Evolutionary conservation across 140 eudicot genomes (phyloP), one percentile per base, ranked within the genome.

Genomic region (Oenanthe javanica): DNA sequence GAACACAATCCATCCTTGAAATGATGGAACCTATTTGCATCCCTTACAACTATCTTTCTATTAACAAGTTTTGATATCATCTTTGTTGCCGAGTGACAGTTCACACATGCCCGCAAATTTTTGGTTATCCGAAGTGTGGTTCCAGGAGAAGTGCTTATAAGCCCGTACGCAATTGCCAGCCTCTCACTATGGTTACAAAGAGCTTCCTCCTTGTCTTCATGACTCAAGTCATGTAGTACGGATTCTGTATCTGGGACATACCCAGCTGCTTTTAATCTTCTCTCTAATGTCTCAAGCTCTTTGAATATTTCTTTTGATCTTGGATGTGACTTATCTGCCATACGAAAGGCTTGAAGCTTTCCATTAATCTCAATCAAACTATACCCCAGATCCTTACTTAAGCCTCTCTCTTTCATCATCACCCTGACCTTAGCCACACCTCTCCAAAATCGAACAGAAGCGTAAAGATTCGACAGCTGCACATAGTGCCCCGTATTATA

Each of bases 391-490:
- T 91, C 96, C 78, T 93, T 93, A 63, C 59, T 82, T 84, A 91
- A 79, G 55, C 97, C 98, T 83, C 84, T 89, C 70, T 84, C 91
- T 79, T 88, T 89, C 93, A 93, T 91, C 72, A 88, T 43, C 0
- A 84, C 85, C 54, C 98, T 85, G 21, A 91, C 92, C 75, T 84
- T 77, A 6, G 83, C 87, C 15, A 93, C 98, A 76, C 92, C 92
- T 54, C 84, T 83, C 98, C 98, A 93, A 89, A 93, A 79, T 63
- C 81, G 81, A 9, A 81, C 87, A 5, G 97, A 88, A 63, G 98
- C 98, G 76, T 93, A 93, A 9, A 93, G 97, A 86, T 93, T 93
- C 3, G 93, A 93, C 45, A 93, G 88, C 88, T 91, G 97, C 61
- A 93, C 97, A 57, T 93, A 93, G 80, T 91, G 96, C 25, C 96